Percentiles rank a stretch among this genome's conserved stretches.
Conservation (phyloP, 2,329 filamentous ascomycete species). For the Basipetospora chlamydospora region DNA sequence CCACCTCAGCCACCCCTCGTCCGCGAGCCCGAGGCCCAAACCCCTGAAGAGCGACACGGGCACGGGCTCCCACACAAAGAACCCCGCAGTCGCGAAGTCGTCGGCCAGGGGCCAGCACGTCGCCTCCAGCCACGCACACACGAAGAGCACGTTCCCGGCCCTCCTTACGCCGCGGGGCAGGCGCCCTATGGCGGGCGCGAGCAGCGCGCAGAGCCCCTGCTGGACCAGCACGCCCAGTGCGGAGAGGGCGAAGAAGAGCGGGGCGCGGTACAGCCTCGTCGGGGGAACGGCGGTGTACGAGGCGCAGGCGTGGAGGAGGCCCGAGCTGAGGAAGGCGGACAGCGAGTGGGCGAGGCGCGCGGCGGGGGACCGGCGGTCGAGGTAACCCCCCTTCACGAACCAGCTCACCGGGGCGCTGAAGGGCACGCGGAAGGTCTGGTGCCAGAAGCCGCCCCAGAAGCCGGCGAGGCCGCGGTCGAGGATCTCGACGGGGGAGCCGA, state of each 20-base stretch:
- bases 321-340: constrained; percentile 51
- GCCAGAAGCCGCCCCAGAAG: constrained; percentile 81
- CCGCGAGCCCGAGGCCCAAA: constrained; percentile 45
- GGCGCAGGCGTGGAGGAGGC: constrained; percentile 54
- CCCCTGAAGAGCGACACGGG: constrained; percentile 57
- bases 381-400: constrained; percentile 24
- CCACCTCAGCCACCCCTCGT: constrained; percentile 57
- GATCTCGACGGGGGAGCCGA: constrained; percentile 40
- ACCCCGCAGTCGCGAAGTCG: constrained; percentile 57
- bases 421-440: constrained; percentile 70
- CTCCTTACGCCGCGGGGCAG: constrained; percentile 31
- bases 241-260: constrained; percentile 61
- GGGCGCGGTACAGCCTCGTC: constrained; percentile 34
- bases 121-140: constrained; percentile 50
- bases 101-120: constrained; percentile 55
- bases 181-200: constrained; percentile 9
- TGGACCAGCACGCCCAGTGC: constrained; percentile 38
- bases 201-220: constrained; percentile 7
- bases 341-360: constrained; percentile 17
- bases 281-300: constrained; percentile 49
- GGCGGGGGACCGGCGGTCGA: constrained; percentile 19
- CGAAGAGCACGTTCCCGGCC: constrained; percentile 45
- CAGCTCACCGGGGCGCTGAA: constrained; percentile 47
- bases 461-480: constrained; percentile 60
- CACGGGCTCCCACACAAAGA: constrained; percentile 76